Evolutionary conservation across 129 eudicot genomes (phyloP).

Genomic region (Centrapalus pauciflorus): DNA sequence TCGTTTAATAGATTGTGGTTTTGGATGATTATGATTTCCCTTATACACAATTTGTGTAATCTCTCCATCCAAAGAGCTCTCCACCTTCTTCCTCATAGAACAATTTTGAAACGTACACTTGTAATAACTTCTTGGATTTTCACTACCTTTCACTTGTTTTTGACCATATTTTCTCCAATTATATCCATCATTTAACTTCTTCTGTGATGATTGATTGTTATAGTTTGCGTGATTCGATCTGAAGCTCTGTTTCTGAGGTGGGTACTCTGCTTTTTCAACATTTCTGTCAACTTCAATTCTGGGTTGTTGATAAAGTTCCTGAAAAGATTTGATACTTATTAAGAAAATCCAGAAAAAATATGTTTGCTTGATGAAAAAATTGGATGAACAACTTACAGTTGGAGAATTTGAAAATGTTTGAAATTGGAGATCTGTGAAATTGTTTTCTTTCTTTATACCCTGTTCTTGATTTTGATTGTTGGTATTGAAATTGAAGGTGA

Average conservation of each 20-base stretch:
- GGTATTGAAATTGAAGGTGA: constrained; percentile 50
- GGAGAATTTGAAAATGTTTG: constrained; percentile 29
- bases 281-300: constrained; percentile 23
- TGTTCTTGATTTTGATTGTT: constrained; percentile 31
- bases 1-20: constrained; percentile 63
- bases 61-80: constrained; percentile 59
- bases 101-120: constrained; percentile 68
- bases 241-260: constrained; percentile 18
- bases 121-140: constrained; percentile 84
- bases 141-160: constrained; percentile 81
- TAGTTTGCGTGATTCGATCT: constrained; percentile 14
- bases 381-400: constrained; percentile 15
- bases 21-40: constrained; percentile 74
- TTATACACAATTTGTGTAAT: constrained; percentile 72
- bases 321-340: constrained; percentile 12
- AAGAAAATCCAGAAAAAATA: neutral
- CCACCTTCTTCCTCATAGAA: constrained; percentile 69
- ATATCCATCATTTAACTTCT: constrained; percentile 63
- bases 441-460: constrained; percentile 33
- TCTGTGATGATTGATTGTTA: constrained; percentile 35
- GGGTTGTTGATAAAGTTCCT: constrained; percentile 48
- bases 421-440: constrained; percentile 57
- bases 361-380: neutral
- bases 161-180: constrained; percentile 91
- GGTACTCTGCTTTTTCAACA: constrained; percentile 30